A percentile compares a stretch with the other conserved stretches of the same genome.
phyloP scores from a whole-genome alignment of 2,329 filamentous ascomycete genomes.

The Colletotrichum sp. region DNA sequence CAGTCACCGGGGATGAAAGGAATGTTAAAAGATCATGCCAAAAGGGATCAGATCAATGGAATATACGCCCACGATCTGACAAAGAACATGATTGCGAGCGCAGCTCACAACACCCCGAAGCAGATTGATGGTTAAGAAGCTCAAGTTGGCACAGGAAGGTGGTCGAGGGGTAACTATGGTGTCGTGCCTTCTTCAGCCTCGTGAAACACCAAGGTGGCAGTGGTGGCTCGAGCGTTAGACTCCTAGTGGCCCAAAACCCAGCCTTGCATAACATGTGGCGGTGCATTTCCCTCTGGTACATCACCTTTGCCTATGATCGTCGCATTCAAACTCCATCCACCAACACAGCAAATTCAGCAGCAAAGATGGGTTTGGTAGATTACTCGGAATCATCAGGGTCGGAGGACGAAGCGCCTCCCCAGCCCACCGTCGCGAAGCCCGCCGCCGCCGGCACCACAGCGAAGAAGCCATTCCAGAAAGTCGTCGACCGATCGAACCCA shows the following conservation, averaged over 20 bases:
- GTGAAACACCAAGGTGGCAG: slow-evolving; percentile 17
- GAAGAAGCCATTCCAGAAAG: slow-evolving; percentile 74
- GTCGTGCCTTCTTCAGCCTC: slow-evolving; percentile 21
- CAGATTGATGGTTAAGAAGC: not conserved
- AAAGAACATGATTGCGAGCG: slow-evolving; percentile 20
- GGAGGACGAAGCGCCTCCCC: slow-evolving; percentile 46
- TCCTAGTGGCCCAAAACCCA: not conserved
- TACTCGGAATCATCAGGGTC: slow-evolving; percentile 83
- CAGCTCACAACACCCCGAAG: slow-evolving; percentile 13
- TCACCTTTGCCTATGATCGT: slow-evolving; percentile 3
- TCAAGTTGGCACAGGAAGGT: not conserved
- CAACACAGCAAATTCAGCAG: not conserved
- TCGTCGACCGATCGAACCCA: slow-evolving; percentile 81
- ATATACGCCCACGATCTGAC: not conserved
- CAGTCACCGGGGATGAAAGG: slow-evolving; percentile 9
- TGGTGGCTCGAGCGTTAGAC: not conserved
- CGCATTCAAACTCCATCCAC: not conserved
- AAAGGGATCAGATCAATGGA: not conserved
- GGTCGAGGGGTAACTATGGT: not conserved
- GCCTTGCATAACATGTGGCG: slow-evolving; percentile 14
- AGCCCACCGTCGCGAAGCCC: slow-evolving; percentile 34
- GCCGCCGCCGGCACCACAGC: slow-evolving; percentile 26
- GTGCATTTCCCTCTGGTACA: not conserved
- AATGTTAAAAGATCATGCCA: slow-evolving; percentile 5
- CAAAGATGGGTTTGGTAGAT: slow-evolving; percentile 76